These are phyloP conservation scores for Globisporangium rhizosaccharum DNA, from an alignment of 352 stramenopile genomes.

Conservation along the genomic window DNA sequence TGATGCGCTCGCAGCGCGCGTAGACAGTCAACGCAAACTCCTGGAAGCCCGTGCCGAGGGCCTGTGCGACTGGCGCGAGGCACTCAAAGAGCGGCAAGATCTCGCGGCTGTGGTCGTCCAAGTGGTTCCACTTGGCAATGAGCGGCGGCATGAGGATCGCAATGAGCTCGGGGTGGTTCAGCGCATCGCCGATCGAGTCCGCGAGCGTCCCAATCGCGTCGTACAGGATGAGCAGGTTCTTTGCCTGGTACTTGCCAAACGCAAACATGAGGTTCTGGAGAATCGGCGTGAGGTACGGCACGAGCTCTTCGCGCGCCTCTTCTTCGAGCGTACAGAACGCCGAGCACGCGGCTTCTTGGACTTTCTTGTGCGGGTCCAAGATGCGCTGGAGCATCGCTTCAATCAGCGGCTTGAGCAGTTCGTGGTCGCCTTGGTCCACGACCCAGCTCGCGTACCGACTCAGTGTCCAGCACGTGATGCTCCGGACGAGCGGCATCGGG, in stretches of 20 bases:
- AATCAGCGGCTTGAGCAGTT: slow-evolving; percentile 70
- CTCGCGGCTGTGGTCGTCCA: slow-evolving; percentile 76
- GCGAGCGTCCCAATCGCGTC: slow-evolving; percentile 95
- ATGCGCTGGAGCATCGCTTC: slow-evolving; percentile 88
- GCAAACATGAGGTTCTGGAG: slow-evolving; percentile 90
- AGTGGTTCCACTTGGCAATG: slow-evolving; percentile 89
- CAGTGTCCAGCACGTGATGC: slow-evolving; percentile 94
- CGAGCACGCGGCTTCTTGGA: slow-evolving; percentile 93
- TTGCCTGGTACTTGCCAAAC: slow-evolving; percentile 91
- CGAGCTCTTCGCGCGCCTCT: slow-evolving; percentile 89
- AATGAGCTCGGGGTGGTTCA: slow-evolving; percentile 91
- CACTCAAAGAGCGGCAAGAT: slow-evolving; percentile 89
- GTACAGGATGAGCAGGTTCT: slow-evolving; percentile 95
- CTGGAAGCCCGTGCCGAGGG: slow-evolving; percentile 83
- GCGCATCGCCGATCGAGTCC: slow-evolving; percentile 88
- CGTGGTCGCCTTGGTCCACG: slow-evolving; percentile 88
- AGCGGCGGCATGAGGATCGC: slow-evolving; percentile 92
- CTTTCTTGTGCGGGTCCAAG: slow-evolving; percentile 91
- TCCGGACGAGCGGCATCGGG: slow-evolving; percentile 85
- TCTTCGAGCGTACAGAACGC: slow-evolving; percentile 94
- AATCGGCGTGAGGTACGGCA: slow-evolving; percentile 91
- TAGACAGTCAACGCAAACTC: slow-evolving; percentile 84
- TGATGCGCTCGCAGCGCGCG: slow-evolving; percentile 71
- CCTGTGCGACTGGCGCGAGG: slow-evolving; percentile 79
- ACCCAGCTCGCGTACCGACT: slow-evolving; percentile 91